A percentile compares a stretch with the other conserved stretches of the same genome.
These are phyloP conservation scores for Botrytis fragariae DNA, from an alignment of 2,329 filamentous ascomycete genomes.

Conservation along the genomic window DNA sequence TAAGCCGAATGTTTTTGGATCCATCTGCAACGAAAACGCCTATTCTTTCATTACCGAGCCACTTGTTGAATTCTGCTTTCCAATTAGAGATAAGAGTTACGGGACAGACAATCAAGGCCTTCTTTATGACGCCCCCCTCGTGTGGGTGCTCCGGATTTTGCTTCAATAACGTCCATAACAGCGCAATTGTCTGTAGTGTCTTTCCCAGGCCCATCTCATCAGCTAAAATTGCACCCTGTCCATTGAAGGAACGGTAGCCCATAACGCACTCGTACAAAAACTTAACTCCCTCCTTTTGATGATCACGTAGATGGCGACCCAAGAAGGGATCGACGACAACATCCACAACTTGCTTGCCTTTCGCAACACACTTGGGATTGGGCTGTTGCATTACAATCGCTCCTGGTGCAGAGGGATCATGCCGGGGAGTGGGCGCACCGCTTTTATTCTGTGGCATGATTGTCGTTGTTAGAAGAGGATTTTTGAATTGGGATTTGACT, in stretches of 20 bases:
- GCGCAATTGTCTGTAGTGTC: conserved; percentile 68
- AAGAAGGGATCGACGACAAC: conserved; percentile 70
- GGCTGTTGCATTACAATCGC: conserved; percentile 64
- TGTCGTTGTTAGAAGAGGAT: conserved; percentile 55
- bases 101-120: conserved; percentile 70
- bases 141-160: conserved; percentile 64
- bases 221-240: conserved; percentile 67
- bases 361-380: conserved; percentile 49
- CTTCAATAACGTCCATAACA: conserved; percentile 70
- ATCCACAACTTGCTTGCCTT: conserved; percentile 65
- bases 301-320: conserved; percentile 59
- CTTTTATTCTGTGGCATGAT: conserved; percentile 47
- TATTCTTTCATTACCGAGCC: conserved; percentile 68
- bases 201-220: conserved; percentile 78
- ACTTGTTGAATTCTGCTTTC: conserved; percentile 70
- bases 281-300: conserved; percentile 67
- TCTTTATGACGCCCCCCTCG: conserved; percentile 58
- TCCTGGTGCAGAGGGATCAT: conserved; percentile 57
- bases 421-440: conserved; percentile 56
- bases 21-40: conserved; percentile 66
- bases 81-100: conserved; percentile 72
- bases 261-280: conserved; percentile 76
- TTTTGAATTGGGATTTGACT: conserved; percentile 55
- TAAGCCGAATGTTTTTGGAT: conserved; percentile 54
- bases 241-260: conserved; percentile 64